Conservation (phyloP, 2,329 filamentous ascomycete species). For the Tetracladium maxilliforme region DNA sequence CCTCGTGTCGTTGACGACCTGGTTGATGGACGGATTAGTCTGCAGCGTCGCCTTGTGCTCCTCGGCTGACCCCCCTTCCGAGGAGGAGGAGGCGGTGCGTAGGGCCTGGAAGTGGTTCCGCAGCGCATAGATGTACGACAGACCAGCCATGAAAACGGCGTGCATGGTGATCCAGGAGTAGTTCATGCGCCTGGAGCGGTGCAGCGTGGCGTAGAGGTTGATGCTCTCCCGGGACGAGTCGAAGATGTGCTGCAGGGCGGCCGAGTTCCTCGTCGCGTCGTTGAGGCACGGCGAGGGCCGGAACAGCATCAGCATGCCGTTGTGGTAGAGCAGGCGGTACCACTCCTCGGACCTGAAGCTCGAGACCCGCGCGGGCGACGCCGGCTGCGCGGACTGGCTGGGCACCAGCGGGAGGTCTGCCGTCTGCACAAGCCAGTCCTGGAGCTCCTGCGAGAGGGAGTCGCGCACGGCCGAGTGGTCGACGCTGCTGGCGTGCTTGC, state of each 20-base stretch:
- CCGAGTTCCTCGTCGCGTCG: slow-evolving; percentile 10
- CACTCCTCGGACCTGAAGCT: slow-evolving; percentile 24
- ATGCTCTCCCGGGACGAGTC: slow-evolving; percentile 22
- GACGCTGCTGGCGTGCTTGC: slow-evolving; percentile 4
- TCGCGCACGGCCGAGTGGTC: slow-evolving; percentile 8
- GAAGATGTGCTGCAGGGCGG: slow-evolving; percentile 20
- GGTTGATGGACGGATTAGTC: slow-evolving; percentile 19
- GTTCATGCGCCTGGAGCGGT: slow-evolving; percentile 27
- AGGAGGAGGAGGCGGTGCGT: slow-evolving; percentile 5
- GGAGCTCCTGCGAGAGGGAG: slow-evolving; percentile 14
- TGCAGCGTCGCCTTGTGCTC: slow-evolving; percentile 9
- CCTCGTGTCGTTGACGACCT: slow-evolving; percentile 24
- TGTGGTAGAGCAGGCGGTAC: slow-evolving; percentile 26
- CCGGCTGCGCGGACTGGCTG: slow-evolving; percentile 16
- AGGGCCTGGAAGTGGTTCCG: slow-evolving; percentile 21
- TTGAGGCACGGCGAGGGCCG: slow-evolving; percentile 20
- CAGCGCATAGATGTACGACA: slow-evolving; percentile 26
- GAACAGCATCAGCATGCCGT: slow-evolving; percentile 25
- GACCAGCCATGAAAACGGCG: slow-evolving; percentile 28
- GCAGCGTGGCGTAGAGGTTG: slow-evolving; percentile 24
- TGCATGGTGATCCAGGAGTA: slow-evolving; percentile 33
- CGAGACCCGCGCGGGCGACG: slow-evolving; percentile 17
- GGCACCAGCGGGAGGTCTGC: slow-evolving; percentile 12
- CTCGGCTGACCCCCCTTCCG: too few relatives aligned
- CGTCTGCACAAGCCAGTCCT: slow-evolving; percentile 15